Conservation (phyloP, 2,329 filamentous ascomycete species). For the Arthrobotrys sinensis region DNA sequence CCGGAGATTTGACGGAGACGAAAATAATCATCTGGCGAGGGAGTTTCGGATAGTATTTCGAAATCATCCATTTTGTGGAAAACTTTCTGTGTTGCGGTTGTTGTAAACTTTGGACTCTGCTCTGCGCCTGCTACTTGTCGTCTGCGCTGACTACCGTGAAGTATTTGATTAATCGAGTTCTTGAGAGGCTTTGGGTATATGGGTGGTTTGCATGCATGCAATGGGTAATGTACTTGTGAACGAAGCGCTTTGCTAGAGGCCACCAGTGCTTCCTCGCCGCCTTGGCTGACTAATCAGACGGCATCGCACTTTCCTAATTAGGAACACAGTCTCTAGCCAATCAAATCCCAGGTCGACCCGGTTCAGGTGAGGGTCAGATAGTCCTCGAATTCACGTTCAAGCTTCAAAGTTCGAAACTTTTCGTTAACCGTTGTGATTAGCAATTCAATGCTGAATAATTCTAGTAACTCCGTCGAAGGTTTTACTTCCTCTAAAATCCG, state of each 20-base stretch:
- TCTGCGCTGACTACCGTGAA: too few species aligned
- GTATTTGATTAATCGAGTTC: too few species aligned
- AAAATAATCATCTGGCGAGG: conserved; percentile 32
- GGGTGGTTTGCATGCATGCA: neutral
- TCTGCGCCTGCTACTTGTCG: too few species aligned
- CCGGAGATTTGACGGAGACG: conserved; percentile 41
- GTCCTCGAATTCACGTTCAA: neutral
- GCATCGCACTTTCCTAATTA: conserved; percentile 12
- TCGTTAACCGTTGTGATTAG: neutral
- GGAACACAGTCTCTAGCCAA: conserved; percentile 40
- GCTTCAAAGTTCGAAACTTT: neutral
- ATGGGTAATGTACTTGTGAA: neutral
- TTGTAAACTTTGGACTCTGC: too few species aligned
- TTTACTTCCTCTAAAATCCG: conserved; percentile 15
- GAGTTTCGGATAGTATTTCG: conserved; percentile 8
- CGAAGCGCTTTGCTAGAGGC: neutral
- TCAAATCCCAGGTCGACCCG: conserved; percentile 5
- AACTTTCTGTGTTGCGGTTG: conserved; percentile 1
- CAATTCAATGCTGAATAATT: conserved; percentile 13
- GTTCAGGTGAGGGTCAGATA: too few species aligned
- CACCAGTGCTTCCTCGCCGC: too few species aligned
- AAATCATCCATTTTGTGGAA: conserved; percentile 16
- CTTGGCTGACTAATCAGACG: neutral
- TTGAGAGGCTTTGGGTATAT: neutral
- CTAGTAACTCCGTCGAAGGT: neutral